Evolutionary conservation across 352 stramenopile species (phyloP), one percentile per base, ranked within the genome.

Genomic region (Phytophthora macrochlamydospora): DNA sequence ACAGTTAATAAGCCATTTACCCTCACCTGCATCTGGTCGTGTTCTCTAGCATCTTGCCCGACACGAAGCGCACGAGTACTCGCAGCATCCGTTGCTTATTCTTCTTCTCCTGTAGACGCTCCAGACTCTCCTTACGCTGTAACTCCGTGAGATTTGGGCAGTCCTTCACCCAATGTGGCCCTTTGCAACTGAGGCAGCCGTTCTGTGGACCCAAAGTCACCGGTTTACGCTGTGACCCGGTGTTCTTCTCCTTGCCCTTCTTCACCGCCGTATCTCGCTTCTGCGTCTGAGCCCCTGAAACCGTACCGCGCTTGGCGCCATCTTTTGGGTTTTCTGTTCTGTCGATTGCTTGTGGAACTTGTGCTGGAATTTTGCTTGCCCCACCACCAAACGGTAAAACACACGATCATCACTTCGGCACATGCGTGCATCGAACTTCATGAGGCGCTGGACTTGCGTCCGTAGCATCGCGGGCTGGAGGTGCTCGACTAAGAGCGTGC

Each of bases 381-480:
- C 59, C 3, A 67, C 51, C 29, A 61, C 57, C 40, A 67, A 35
- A 30, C 57, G 43, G 49, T 37, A 61, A 14, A 61, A 37, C 2
- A 44, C 45, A 38, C 60, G 44, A 28, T 61, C 51, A 14, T 56
- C 44, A 0, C 43, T 56, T 33, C 33, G 43, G 44, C 43, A 60
- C 14, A 56, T 37, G 3, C 51, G 52, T 7, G 51, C 51, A 43
- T 67, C 59, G 56, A 67, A 60, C 4, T 67, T 44, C 8, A 67
- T 51, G n/a, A 61, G n/a, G 2, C 44, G 8, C 12, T 56, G 43
- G n/a, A 67, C 14, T 11, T 61, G 45, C 14, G 51, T 45, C 13
- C 59, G 13, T 11, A 62, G 14, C 11, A 62, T n/a, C n/a, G n/a
- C 33, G 4, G 44, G 33, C 33, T 55, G 49, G 13, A 52, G 24